Percentiles rank a stretch among this genome's conserved stretches.
Conservation (phyloP, 495 filamentous ascomycete species). For the Saxophila tyrrhenica region DNA sequence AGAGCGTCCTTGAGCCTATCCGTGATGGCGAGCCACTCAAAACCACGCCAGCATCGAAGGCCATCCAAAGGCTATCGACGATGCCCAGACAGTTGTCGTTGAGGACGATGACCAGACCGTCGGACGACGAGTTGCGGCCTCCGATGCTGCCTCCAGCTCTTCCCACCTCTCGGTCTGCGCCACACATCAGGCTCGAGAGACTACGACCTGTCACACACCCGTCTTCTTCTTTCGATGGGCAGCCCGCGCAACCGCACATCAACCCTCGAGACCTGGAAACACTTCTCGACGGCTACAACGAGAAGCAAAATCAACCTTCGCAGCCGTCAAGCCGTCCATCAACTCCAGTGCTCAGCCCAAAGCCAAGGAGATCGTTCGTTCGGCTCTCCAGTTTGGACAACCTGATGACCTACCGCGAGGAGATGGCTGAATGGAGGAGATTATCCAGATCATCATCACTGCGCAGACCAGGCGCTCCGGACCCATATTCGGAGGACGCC, state of each 20-base stretch:
- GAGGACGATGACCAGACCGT: background rate
- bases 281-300: background rate
- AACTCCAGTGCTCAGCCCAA: background rate
- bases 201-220: constrained; percentile 3
- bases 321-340: background rate
- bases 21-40: background rate
- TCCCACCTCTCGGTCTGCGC: background rate
- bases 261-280: background rate
- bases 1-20: background rate
- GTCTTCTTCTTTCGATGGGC: background rate
- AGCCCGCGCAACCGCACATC: background rate
- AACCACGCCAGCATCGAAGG: background rate
- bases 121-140: background rate
- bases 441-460: constrained; percentile 3
- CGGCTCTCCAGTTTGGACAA: constrained; percentile 14
- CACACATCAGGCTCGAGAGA: background rate
- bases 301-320: background rate
- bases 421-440: constrained; percentile 13
- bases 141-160: constrained; percentile 2
- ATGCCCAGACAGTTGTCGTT: background rate
- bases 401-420: constrained; percentile 14
- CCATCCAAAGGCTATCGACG: background rate
- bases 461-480: background rate
- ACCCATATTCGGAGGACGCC: background rate
- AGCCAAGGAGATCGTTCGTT: constrained; percentile 1